These are phyloP conservation scores for Berkeleyomyces basicola DNA, from an alignment of 2,329 filamentous ascomycete genomes.

Conservation along the genomic window DNA sequence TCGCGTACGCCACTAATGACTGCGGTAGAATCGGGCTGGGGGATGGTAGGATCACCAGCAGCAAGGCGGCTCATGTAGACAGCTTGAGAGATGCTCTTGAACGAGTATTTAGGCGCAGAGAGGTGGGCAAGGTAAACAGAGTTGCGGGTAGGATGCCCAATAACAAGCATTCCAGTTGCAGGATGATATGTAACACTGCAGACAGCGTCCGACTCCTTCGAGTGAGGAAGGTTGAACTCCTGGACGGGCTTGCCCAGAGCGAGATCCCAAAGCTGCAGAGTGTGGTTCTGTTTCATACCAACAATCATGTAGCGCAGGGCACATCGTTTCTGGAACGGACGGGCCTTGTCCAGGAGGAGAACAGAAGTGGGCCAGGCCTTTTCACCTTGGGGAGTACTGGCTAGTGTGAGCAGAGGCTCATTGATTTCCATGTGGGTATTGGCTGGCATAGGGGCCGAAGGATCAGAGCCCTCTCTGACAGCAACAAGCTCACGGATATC, in stretches of 20 bases:
- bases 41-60: slow-evolving; percentile 53
- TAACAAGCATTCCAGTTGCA: slow-evolving; percentile 77
- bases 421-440: slow-evolving; percentile 57
- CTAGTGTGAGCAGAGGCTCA: slow-evolving; percentile 70
- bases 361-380: slow-evolving; percentile 97
- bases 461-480: slow-evolving; percentile 33
- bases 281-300: slow-evolving; percentile 98
- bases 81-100: slow-evolving; percentile 71
- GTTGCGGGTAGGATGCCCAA: slow-evolving; percentile 92
- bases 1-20: slow-evolving; percentile 95
- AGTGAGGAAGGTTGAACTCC: slow-evolving; percentile 89
- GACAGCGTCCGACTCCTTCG: slow-evolving; percentile 92
- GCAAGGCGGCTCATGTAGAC: slow-evolving; percentile 69
- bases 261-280: slow-evolving; percentile 94
- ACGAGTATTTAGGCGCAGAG: slow-evolving; percentile 81
- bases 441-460: slow-evolving; percentile 34
- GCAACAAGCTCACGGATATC: slow-evolving; percentile 68
- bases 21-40: slow-evolving; percentile 81
- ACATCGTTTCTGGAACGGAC: slow-evolving; percentile 77
- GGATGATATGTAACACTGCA: slow-evolving; percentile 95
- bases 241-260: slow-evolving; percentile 89
- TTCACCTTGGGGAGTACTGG: slow-evolving; percentile 71
- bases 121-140: slow-evolving; percentile 95
- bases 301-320: slow-evolving; percentile 91
- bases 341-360: slow-evolving; percentile 87